Base-by-base conservation (phyloP, 1,139 yeast species). In the Waltiozyma sp. region DNA sequence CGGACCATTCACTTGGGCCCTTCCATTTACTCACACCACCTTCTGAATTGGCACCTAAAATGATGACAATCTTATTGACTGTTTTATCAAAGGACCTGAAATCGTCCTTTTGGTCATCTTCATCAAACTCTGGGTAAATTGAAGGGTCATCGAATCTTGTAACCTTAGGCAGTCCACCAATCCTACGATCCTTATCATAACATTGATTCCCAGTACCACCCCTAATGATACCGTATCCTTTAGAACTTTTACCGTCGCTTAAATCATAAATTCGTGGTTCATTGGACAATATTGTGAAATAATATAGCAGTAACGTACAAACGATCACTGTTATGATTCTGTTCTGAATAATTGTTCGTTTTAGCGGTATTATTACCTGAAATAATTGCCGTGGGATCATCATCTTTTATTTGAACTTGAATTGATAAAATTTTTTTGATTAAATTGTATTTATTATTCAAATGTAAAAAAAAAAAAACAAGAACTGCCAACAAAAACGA, bases 1-100 rank as follows among this genome's bases (percentile, higher is more conserved):
- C 55, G 5, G 60, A 51, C 68, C 68, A 63, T 42, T 57, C 57
- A 41, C 60, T 61, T 31, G 64, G 61, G 3, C 62, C 56, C 43
- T 63, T 63, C 55, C 64, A 58, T 42, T 53, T 56, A 37, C 59
- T 57, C 19, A 63, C 63, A 40, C 67, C 66, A 26, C 65, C 62
- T 44, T 63, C 64, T 7, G 55, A 40, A 15, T 63, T 60, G 19
- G 62, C 65, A 16, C 66, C 66, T 34, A 64, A 42, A 5, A 64
- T 48, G 4, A 64, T 50, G 23, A 62, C 58, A 7, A 64, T 54
- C 40, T 56, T 62, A 35, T 62, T 56, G 40, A 49, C 52, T 3
- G 43, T 44, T 26, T 42, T 41, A 38, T 44, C 40, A 35, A 42
- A 49, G 14, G 39, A 38, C 23, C 46, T 46, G 1, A n/a, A 11